Base-by-base conservation (phyloP, 805 yeast species). In the Pichia ethanolica region DNA sequence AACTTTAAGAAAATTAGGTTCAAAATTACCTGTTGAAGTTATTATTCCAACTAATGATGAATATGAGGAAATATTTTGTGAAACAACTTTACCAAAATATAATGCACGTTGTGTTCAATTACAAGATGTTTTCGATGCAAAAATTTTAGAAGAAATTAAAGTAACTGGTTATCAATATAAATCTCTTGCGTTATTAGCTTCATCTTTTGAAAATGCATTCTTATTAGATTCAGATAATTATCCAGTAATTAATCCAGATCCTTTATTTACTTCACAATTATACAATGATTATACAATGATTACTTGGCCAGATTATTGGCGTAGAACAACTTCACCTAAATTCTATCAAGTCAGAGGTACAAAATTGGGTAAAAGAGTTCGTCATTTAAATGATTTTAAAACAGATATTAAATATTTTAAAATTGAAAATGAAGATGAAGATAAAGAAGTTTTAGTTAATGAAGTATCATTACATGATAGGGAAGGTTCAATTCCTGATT, bases 241-340 rank as follows among this genome's bases (percentile, higher is more conserved):
- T 44, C 72, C 77, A 3, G 66, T 73, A 28, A 62, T 78, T 5
- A 49, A 61, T 10, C 82, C 89, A 1, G 81, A 78, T 50, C 59
- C 65, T 13, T 58, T 82, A 27, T 76, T 82, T 50, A 64, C 64
- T 2, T 70, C 77, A 0, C 62, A 69, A 5, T 68, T 79, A 12
- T 81, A 68, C 63, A 58, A 65, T 33, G 61, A 69, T 9, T 62
- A 65, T n/a, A 75, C 78, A 0, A 64, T 81, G 62, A 71, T 81
- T 13, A 74, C 79, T 25, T 83, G 89, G 89, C 89, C 89, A 0
- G 89, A 83, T 64, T 78, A 79, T 51, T 83, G 89, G 88, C 71
- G 77, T 60, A 69, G 87, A 60, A 75, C 84, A 13, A 81, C 86
- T 3, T 71, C 75, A 49, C 87, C 86, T 14, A 66, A 65, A 36